Conservation (phyloP, 2,329 filamentous ascomycete species). For the Colletotrichum scovillei region DNA sequence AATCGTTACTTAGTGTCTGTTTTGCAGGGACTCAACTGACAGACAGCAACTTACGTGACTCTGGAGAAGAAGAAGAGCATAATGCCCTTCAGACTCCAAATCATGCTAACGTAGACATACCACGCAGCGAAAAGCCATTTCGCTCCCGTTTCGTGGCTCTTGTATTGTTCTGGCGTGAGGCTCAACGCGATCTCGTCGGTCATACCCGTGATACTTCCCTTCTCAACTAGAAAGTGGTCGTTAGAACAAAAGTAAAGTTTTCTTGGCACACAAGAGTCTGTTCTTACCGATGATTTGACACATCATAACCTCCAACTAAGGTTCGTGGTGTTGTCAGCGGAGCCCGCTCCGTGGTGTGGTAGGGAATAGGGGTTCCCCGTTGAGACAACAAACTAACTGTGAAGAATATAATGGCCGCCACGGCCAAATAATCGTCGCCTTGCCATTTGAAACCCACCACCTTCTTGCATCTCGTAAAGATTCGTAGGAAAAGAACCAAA, state of each 20-base stretch:
- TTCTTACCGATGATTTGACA: constrained; percentile 29
- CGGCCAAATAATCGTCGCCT: constrained; percentile 23
- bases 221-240: constrained; percentile 5
- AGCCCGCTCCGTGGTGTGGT: not conserved
- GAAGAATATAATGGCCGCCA: constrained; percentile 23
- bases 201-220: constrained; percentile 31
- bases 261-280: not conserved
- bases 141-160: constrained; percentile 26
- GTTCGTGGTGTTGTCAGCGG: not conserved
- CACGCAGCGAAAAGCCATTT: constrained; percentile 33
- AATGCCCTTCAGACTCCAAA: constrained; percentile 33
- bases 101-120: constrained; percentile 31
- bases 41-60: constrained; percentile 17
- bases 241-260: not conserved
- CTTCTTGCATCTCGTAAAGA: constrained; percentile 18
- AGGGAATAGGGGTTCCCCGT: not conserved
- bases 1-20: not conserved
- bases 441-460: constrained; percentile 26
- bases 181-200: constrained; percentile 18
- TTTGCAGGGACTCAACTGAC: too few species aligned
- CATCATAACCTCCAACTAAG: constrained; percentile 31
- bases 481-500: constrained; percentile 17
- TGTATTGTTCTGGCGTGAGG: constrained; percentile 21
- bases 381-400: constrained; percentile 8
- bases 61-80: constrained; percentile 30